Base-by-base conservation (phyloP, 352 stramenopile species). In the Globisporangium orthogonon region DNA sequence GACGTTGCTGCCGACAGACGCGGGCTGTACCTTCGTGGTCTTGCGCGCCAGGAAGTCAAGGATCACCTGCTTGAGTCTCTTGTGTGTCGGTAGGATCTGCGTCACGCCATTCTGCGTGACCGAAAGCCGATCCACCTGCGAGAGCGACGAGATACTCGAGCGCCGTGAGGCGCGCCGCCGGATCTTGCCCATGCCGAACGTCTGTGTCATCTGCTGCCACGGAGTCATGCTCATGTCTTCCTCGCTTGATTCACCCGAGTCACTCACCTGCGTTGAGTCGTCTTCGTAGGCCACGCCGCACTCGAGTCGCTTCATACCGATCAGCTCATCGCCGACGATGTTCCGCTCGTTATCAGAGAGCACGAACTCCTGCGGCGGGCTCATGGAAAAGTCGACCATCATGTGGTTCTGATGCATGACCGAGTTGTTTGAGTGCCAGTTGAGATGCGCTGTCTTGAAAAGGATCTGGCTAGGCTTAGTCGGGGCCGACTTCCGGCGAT, bases 141-240 rank as follows among this genome's bases (percentile, higher is more conserved):
- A 90, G 23, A 87, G 37, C 0, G 72, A 81, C 29, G 80, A 91
- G 44, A 87, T 60, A 23, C 78, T 91, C 0, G 78, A 87, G 11
- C 81, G 67, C 10, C 76, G 65, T n/a, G 65, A 65, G 2, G 69
- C 73, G 17, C 70, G 65, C 43, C 65, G 61, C 17, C 60, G 56
- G 4, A 71, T 60, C 50, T 83, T 82, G n/a, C 67, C 67, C 70
- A 91, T 91, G 31, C 82, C 79, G 39, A 91, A 89, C 6, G 79
- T 91, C 45, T 89, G 80, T 1, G 82, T 91, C 79, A 91, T 91
- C 62, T 91, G 82, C 50, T 91, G 82, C 82, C 82, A 91, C 17
- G 80, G 82, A 0, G 82, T 90, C 76, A 91, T 87, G 29, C 58
- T 80, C 68, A 87, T 82, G 50, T 91, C 78, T 55, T 83, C 78